A percentile compares a stretch with the other conserved stretches of the same genome.
These are phyloP conservation scores for Delonix regia DNA, from an alignment of 306 rosid genomes.

Conservation along the genomic window DNA sequence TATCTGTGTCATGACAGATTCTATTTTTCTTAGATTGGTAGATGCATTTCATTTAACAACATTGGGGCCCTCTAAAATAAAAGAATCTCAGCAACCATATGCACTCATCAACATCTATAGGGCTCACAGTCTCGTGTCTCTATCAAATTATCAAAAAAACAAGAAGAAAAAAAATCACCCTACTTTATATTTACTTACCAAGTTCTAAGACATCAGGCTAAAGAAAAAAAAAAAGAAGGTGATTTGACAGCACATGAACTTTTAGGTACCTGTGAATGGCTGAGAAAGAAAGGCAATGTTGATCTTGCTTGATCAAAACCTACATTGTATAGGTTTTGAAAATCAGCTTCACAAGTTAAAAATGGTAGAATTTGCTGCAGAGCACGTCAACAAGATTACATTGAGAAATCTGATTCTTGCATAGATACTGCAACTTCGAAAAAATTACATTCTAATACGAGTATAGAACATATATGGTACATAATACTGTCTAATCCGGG, in stretches of 20 bases:
- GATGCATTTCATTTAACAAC: background rate
- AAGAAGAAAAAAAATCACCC: too few relatives aligned
- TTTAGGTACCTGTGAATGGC: conserved; percentile 66
- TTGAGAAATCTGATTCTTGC: background rate
- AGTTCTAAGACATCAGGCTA: conserved; percentile 27
- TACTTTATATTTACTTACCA: too few relatives aligned
- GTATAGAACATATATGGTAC: too few relatives aligned
- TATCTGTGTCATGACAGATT: too few relatives aligned
- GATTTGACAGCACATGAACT: conserved; percentile 35
- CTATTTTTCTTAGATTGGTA: background rate
- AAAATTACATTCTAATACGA: too few relatives aligned
- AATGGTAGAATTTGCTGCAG: conserved; percentile 66
- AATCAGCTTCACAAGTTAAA: conserved; percentile 65
- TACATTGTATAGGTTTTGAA: conserved; percentile 54
- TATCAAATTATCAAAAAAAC: too few relatives aligned
- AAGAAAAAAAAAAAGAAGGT: background rate
- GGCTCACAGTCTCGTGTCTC: too few relatives aligned
- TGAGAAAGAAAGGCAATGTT: conserved; percentile 53
- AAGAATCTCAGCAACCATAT: too few relatives aligned
- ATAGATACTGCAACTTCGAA: too few relatives aligned
- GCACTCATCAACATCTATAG: too few relatives aligned
- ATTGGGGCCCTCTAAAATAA: too few relatives aligned
- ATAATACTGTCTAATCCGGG: background rate
- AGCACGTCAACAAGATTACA: background rate
- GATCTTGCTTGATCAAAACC: conserved; percentile 63